Conservation (phyloP, 441 rosid species). For the Adansonia madagascariensis region DNA sequence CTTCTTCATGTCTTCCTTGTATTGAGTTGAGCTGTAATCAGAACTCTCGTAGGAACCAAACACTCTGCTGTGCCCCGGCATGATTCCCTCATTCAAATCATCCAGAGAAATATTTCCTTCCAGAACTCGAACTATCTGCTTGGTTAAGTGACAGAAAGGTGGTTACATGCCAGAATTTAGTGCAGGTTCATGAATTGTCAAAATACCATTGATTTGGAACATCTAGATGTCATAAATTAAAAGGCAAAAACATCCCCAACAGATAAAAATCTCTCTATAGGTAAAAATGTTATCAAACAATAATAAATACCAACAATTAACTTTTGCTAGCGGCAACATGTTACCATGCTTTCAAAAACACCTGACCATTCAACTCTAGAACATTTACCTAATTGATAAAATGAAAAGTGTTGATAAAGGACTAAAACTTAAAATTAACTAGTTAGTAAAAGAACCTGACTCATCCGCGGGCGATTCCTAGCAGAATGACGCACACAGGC, state of each 20-base stretch:
- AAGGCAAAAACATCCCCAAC: neutral
- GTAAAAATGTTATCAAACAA: neutral
- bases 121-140: constrained; percentile 61
- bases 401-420: neutral
- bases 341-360: neutral
- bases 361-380: neutral
- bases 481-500: constrained; percentile 67
- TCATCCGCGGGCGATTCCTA: constrained; percentile 60
- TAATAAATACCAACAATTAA: neutral
- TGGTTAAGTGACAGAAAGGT: neutral
- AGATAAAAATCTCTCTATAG: neutral
- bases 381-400: neutral
- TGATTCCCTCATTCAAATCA: constrained; percentile 52
- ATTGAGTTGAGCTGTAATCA: constrained; percentile 52
- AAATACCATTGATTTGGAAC: neutral
- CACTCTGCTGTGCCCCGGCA: constrained; percentile 48
- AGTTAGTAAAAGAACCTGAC: constrained; percentile 51
- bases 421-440: constrained; percentile 6
- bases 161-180: constrained; percentile 8
- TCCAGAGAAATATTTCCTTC: constrained; percentile 58
- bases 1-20: constrained; percentile 57
- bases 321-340: neutral
- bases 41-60: constrained; percentile 46
- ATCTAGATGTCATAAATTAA: neutral
- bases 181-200: neutral